A percentile compares a stretch with the other conserved stretches of the same genome.
These are phyloP conservation scores for Coemansia furcata DNA, from an alignment of 192 early-diverging fungal species.

Conservation along the genomic window DNA sequence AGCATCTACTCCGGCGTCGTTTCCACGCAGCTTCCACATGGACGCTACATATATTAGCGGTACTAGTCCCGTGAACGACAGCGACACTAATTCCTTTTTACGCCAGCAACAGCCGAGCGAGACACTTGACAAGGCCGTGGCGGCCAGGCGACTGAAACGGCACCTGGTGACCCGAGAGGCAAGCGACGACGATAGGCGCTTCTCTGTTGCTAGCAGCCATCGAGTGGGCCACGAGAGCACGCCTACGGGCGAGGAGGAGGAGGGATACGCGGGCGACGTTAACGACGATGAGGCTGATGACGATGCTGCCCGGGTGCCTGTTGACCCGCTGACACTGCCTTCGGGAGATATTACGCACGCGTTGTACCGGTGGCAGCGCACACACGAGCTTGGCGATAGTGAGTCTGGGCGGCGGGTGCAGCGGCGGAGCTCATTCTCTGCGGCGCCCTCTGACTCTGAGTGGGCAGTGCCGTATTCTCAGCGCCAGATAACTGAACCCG, in stretches of 20 bases:
- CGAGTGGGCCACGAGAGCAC: background rate
- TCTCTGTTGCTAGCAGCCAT: constrained; percentile 6
- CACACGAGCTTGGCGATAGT: constrained; percentile 39
- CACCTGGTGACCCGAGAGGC: constrained; percentile 62
- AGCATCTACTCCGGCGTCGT: constrained; percentile 33
- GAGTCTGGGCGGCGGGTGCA: background rate
- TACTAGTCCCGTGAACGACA: constrained; percentile 13
- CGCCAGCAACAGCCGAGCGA: background rate
- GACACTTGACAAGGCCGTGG: constrained; percentile 18
- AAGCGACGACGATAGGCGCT: background rate
- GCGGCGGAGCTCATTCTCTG: constrained; percentile 39
- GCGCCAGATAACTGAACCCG: constrained; percentile 64
- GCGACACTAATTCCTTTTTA: constrained; percentile 5
- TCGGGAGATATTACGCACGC: constrained; percentile 77
- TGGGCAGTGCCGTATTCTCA: constrained; percentile 42
- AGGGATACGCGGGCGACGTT: constrained; percentile 33
- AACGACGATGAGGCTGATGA: constrained; percentile 33
- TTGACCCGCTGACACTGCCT: constrained; percentile 57
- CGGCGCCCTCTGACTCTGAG: constrained; percentile 37
- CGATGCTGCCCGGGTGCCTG: constrained; percentile 17
- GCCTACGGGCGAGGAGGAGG: constrained; percentile 15
- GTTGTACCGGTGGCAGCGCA: constrained; percentile 83
- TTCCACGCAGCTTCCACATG: constrained; percentile 39
- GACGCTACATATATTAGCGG: constrained; percentile 2
- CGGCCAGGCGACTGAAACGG: constrained; percentile 64